Evolutionary conservation across 345 rosid species (phyloP).

Genomic region (Aquilaria sinensis): DNA sequence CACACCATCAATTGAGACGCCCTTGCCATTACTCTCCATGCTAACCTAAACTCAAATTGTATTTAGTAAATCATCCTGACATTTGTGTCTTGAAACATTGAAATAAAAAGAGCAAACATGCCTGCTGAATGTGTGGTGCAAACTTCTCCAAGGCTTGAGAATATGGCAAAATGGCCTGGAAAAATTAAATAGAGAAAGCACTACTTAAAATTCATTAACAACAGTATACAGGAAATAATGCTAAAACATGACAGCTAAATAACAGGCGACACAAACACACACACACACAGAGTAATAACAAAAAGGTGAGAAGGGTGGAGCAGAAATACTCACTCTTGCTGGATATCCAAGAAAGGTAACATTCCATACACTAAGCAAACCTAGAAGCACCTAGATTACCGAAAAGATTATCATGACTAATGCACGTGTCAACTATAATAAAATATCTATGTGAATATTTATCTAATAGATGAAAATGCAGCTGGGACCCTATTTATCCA

Average conservation of each 20-base stretch:
- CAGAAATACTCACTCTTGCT: slow-evolving; percentile 58
- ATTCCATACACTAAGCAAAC: slow-evolving; percentile 90
- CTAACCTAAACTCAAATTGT: slow-evolving; percentile 54
- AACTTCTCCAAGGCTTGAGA: slow-evolving; percentile 93
- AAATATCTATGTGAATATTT: background rate
- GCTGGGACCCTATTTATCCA: too few species aligned
- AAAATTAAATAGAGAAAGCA: background rate
- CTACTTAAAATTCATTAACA: too few species aligned
- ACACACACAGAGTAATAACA: too few species aligned
- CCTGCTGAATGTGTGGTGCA: slow-evolving; percentile 98
- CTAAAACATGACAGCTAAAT: too few species aligned
- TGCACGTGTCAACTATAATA: background rate
- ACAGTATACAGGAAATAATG: too few species aligned
- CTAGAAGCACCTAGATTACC: slow-evolving; percentile 68
- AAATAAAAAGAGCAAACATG: slow-evolving; percentile 18
- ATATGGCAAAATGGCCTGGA: slow-evolving; percentile 92
- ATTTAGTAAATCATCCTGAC: slow-evolving; percentile 7
- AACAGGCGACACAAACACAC: too few species aligned
- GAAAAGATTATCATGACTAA: background rate
- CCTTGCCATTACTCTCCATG: slow-evolving; percentile 99
- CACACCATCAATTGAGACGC: slow-evolving; percentile 86
- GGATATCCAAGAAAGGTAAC: slow-evolving; percentile 91
- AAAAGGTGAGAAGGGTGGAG: background rate
- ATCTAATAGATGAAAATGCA: too few species aligned
- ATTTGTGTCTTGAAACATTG: background rate